phyloP scores from a whole-genome alignment of 2,329 filamentous ascomycete genomes.

The Trichoderma sp. region DNA sequence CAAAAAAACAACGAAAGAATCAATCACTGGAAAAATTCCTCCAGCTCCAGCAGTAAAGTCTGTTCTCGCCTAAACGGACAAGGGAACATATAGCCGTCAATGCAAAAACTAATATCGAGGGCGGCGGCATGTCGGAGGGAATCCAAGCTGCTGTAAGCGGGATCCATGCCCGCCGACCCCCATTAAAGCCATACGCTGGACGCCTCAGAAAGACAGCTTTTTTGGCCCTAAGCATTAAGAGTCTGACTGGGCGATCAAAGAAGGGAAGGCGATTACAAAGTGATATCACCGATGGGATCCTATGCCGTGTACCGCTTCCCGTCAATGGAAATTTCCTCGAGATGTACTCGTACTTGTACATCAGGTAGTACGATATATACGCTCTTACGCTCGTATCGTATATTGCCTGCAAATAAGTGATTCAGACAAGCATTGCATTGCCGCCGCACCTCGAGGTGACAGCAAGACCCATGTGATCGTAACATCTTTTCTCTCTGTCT shows the following conservation, averaged over 20 bases:
- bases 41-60: background rate
- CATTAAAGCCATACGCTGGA: conserved; percentile 12
- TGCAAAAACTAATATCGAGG: background rate
- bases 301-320: background rate
- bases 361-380: background rate
- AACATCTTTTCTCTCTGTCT: background rate
- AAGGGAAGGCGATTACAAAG: background rate
- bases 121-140: conserved; percentile 14
- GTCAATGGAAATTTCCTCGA: background rate
- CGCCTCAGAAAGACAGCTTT: conserved; percentile 9
- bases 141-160: conserved; percentile 3
- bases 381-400: background rate
- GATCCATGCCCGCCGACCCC: conserved; percentile 9
- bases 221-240: background rate
- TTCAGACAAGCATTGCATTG: background rate
- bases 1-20: background rate
- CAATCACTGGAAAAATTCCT: background rate
- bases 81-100: background rate
- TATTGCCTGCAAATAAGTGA: background rate
- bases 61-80: background rate
- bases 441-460: background rate
- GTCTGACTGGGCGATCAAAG: background rate
- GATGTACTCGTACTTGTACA: background rate
- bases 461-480: conserved; percentile 5
- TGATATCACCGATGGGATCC: background rate